These are phyloP conservation scores for Fusarium marasasianum DNA, from an alignment of 2,329 filamentous ascomycete genomes.

Conservation along the genomic window DNA sequence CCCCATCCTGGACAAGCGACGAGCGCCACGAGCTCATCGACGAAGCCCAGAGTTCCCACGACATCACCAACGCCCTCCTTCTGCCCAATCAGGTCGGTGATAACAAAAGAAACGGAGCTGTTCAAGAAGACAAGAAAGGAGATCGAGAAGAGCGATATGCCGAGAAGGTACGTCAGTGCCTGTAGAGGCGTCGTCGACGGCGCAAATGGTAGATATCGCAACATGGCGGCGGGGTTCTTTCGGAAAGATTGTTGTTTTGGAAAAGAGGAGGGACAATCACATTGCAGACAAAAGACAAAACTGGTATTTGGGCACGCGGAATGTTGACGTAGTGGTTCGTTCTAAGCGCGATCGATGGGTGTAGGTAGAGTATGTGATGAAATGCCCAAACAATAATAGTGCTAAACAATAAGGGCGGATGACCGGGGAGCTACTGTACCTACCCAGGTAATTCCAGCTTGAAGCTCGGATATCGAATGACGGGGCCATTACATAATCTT, in stretches of 20 bases:
- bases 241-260: neutral
- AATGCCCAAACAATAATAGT: constrained; percentile 18
- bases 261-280: constrained; percentile 19
- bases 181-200: constrained; percentile 68
- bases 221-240: constrained; percentile 41
- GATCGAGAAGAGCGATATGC: constrained; percentile 86
- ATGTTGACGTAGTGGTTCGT: constrained; percentile 34
- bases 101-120: constrained; percentile 83
- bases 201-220: constrained; percentile 66
- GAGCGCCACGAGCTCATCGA: constrained; percentile 83
- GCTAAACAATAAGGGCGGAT: constrained; percentile 3
- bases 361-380: neutral
- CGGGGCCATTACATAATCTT: constrained; percentile 36
- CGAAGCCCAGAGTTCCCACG: constrained; percentile 86
- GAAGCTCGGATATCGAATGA: constrained; percentile 35
- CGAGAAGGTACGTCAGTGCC: constrained; percentile 79
- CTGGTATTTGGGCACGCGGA: neutral
- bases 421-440: neutral
- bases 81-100: constrained; percentile 82
- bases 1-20: constrained; percentile 85
- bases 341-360: constrained; percentile 20
- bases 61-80: constrained; percentile 79
- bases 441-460: neutral
- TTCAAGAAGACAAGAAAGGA: constrained; percentile 92
- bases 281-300: constrained; percentile 23